A percentile compares a stretch with the other conserved stretches of the same genome.
phyloP scores from a whole-genome alignment of 768 basidiomycete genomes.

The Steccherinum ochraceum region DNA sequence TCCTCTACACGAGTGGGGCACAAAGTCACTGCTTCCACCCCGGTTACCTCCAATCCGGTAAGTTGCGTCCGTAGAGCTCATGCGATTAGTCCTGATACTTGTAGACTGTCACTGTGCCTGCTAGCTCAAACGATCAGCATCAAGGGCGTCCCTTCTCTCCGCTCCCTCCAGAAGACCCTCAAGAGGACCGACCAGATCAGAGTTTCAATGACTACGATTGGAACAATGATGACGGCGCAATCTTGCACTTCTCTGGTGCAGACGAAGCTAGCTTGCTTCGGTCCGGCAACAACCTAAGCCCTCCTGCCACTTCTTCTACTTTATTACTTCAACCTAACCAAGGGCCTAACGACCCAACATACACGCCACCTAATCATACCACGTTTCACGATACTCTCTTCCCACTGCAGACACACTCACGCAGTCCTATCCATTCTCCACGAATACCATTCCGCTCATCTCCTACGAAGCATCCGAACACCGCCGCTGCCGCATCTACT shows the following conservation, averaged over 20 bases:
- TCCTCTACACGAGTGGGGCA: background rate
- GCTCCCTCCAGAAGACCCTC: background rate
- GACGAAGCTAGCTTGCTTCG: background rate
- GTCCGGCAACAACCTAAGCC: too few relatives aligned
- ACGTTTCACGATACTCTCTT: background rate
- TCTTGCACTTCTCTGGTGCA: background rate
- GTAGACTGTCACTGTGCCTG: background rate
- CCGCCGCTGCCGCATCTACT: background rate
- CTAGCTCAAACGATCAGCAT: background rate
- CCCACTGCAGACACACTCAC: background rate
- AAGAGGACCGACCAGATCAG: background rate
- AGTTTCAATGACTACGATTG: background rate
- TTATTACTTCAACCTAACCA: background rate
- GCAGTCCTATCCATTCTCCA: background rate
- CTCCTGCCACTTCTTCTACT: too few relatives aligned
- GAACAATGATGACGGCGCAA: background rate
- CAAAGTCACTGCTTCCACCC: too few relatives aligned
- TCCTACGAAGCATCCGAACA: background rate
- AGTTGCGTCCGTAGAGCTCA: background rate
- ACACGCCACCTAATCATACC: background rate
- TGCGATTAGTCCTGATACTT: too few relatives aligned
- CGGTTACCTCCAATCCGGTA: background rate
- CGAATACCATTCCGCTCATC: background rate
- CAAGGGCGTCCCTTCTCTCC: background rate
- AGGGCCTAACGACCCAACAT: background rate